A percentile compares a stretch with the other conserved stretches of the same genome.
Conservation (phyloP, 495 filamentous ascomycete species). For the Chaetomium cochliodes region DNA sequence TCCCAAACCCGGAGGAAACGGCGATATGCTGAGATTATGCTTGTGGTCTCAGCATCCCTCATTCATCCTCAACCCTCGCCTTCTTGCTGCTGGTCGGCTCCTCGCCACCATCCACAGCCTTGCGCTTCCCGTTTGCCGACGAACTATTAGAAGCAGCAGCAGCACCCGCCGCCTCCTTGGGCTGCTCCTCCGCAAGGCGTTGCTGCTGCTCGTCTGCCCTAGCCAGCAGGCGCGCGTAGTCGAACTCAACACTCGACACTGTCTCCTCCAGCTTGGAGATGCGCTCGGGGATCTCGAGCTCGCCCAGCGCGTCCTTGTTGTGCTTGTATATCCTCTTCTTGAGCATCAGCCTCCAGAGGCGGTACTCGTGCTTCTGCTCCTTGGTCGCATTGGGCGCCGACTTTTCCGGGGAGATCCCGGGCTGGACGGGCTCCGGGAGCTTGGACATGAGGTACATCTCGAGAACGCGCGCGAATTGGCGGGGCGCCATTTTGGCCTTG, state of each 20-base stretch:
- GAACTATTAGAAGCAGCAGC: conserved; percentile 26
- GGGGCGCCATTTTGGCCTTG: conserved; percentile 71
- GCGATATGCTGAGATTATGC: background rate
- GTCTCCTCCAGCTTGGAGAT: conserved; percentile 80
- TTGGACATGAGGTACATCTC: conserved; percentile 85
- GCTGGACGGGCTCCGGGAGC: conserved; percentile 63
- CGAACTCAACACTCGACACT: conserved; percentile 71
- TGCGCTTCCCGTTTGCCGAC: conserved; percentile 19
- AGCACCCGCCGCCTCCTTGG: conserved; percentile 14
- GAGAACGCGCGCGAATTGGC: conserved; percentile 83
- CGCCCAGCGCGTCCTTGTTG: conserved; percentile 71
- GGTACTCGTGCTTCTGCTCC: conserved; percentile 54
- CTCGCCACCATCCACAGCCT: conserved; percentile 22
- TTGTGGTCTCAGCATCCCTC: background rate
- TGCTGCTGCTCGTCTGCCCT: conserved; percentile 35
- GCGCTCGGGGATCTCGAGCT: conserved; percentile 73
- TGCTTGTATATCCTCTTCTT: conserved; percentile 81
- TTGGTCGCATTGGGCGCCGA: conserved; percentile 24
- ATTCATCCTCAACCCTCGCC: conserved; percentile 33
- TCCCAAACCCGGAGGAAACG: background rate
- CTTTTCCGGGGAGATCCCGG: conserved; percentile 32
- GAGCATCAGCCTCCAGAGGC: conserved; percentile 77
- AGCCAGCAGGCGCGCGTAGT: conserved; percentile 68
- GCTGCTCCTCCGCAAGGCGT: conserved; percentile 13
- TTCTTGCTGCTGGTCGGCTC: conserved; percentile 37